Base-by-base conservation (phyloP, 441 rosid species). In the Populus hybrid region DNA sequence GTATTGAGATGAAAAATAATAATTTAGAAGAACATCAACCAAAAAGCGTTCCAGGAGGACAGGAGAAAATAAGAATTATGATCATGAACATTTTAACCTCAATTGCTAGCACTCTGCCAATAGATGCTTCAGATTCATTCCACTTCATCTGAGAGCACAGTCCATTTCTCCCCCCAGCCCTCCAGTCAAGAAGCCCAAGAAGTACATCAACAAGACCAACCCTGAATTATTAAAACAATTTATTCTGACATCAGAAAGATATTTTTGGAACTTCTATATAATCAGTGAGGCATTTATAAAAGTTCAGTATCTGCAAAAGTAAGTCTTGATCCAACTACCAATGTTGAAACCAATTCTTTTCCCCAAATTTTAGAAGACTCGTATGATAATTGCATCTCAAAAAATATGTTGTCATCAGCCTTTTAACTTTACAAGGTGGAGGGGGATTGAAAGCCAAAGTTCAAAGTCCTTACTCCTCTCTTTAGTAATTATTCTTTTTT, bases 81-180 rank as follows among this genome's bases (percentile, higher is more conserved):
- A 70, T 40, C 18, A 50, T 28, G 69, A 75, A 42, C 57, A 64
- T 74, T 67, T 89, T 80, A 76, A 96, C 99, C 99, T 97, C 98
- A 73, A 97, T 88, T 35, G 99, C 98, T 46, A 97, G 95, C 81
- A 97, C 99, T 81, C 98, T 90, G 69, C 99, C 98, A 67, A 97
- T 97, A 34, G 99, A 90, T 81, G 98, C 99, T 88, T 97, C 99
- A 1, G 98, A 91, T 89, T 94, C 98, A 86, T 95, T 97, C 99
- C 98, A 97, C 86, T 94, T 97, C 99, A 94, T 90, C 77, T 97
- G 98, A 72, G 97, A 85, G 83, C 93, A 90, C 30, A 97, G 91
- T 54, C 98, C 97, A 77, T 88, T 90, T 82, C 93, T 91, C 71
- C 99, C 98, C 9, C 98, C 99, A 18, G 97, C 89, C 79, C 98